Evolutionary conservation across 2,329 filamentous ascomycete species (phyloP), one percentile per base, ranked within the genome.

Genomic region (Pyrenophora teres): DNA sequence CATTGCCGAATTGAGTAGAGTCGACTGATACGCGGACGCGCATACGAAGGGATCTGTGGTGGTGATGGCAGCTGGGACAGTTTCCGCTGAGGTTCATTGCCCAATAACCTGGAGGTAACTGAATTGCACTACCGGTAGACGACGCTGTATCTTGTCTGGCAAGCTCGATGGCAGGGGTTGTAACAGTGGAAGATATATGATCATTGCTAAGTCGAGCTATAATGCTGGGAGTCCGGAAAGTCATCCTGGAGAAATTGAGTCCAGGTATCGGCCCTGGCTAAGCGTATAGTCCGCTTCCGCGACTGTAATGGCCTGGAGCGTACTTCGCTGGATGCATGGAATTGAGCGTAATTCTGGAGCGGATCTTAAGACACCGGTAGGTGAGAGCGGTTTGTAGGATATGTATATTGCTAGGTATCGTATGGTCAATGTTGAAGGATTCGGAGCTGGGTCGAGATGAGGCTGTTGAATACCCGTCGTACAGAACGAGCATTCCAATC

Each of bases 11-110:
- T 3, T 62, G 50, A 18, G 27, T 50, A 4, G 51, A 31, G 40
- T 63, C 54, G 18, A 39, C 37, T 8, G 49, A 44, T 2, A 63
- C 44, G 16, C 43, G 57, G 25, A 72, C 45, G 12, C 60, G 57
- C 6, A 70, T 44, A 21, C 53, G 39, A 32, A 54, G 49, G 9
- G 66, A 62, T 10, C 45, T 62, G 50, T 72, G 64, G 41, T 64
- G 49, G 44, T 69, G 68, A 42, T 64, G 59, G 32, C 67, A 71
- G 27, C 54, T 56, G 4, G 69, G 54, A 40, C 68, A 72, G 37
- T 64, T 69, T 7, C 63, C 67, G 39, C 64, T 60, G 25, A 70
- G 52, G 1, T 55, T 50, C 13, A 69, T 16, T 6, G 23, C 56
- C 59, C 63, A 70, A 32, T 51, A 50, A 3, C 65, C 68, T 9